A percentile compares a stretch with the other conserved stretches of the same genome.
phyloP scores from a whole-genome alignment of 202 grass and related monocot species.

The Setaria italica region DNA sequence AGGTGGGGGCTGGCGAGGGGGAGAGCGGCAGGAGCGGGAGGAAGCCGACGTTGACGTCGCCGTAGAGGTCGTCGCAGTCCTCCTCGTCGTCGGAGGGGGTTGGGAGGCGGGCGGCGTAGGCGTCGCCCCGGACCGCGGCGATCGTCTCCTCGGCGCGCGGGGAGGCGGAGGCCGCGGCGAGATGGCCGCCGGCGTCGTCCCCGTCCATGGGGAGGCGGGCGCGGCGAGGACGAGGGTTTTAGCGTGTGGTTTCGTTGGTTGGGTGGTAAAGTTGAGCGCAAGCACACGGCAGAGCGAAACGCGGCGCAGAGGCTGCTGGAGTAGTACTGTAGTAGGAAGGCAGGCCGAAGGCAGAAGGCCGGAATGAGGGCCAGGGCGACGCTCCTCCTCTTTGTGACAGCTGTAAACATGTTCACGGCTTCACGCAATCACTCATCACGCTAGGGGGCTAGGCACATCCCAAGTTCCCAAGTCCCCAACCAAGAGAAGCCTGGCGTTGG shows the following conservation, averaged over 20 bases:
- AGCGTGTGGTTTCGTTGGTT: slow-evolving; percentile 4
- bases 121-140: slow-evolving; percentile 38
- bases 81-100: slow-evolving; percentile 8
- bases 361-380: not conserved
- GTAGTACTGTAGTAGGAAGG: not conserved
- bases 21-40: slow-evolving; percentile 44
- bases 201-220: slow-evolving; percentile 37
- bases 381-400: slow-evolving; percentile 4
- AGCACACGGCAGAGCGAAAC: not conserved
- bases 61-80: slow-evolving; percentile 66
- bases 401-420: slow-evolving; percentile 7
- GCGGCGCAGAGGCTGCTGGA: not conserved
- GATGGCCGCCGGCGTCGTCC: slow-evolving; percentile 9
- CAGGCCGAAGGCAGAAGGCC: not conserved
- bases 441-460: not conserved
- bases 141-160: slow-evolving; percentile 33
- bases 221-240: slow-evolving; percentile 42
- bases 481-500: not conserved
- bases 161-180: not conserved
- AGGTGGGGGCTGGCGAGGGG: slow-evolving; percentile 18
- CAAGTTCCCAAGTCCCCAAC: not conserved
- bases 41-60: slow-evolving; percentile 53
- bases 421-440: not conserved
- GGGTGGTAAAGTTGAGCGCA: slow-evolving; percentile 20
- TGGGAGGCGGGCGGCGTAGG: not conserved